phyloP scores from a whole-genome alignment of 371 early-diverging fungal genomes.

The Mortierella polycephala region DNA sequence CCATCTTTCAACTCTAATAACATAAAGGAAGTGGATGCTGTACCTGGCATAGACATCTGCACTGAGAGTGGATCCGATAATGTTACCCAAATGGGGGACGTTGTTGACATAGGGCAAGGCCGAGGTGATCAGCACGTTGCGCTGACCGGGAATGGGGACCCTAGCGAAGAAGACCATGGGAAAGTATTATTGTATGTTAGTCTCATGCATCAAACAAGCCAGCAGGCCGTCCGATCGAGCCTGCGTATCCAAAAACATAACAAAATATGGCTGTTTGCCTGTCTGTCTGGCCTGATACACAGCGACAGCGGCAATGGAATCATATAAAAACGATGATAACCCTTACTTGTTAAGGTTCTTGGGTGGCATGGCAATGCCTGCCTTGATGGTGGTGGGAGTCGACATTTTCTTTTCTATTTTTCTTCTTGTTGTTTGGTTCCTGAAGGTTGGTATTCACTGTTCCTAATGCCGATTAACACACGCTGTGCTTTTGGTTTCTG shows the following conservation, averaged over 20 bases:
- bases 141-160: conserved; percentile 73
- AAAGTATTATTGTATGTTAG: neutral
- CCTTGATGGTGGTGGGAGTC: conserved; percentile 48
- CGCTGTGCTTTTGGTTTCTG: neutral
- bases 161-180: conserved; percentile 39
- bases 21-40: neutral
- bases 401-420: conserved; percentile 35
- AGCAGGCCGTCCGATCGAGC: no score
- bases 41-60: conserved; percentile 98
- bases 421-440: neutral
- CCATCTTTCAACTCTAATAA: no score
- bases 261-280: neutral
- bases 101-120: conserved; percentile 99
- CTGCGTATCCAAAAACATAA: no score
- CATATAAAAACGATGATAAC: neutral
- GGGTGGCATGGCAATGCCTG: conserved; percentile 53
- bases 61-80: conserved; percentile 98
- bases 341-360: conserved; percentile 50
- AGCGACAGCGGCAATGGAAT: neutral
- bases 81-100: conserved; percentile 99
- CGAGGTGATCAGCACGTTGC: conserved; percentile 96
- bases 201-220: no score
- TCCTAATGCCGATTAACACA: neutral
- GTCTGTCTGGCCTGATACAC: neutral
- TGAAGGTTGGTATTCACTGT: neutral